Percentiles rank a stretch among this genome's conserved stretches.
These are phyloP conservation scores for Chlamydomonas sphaeroides DNA, from an alignment of 139 green algal species.

Conservation along the genomic window DNA sequence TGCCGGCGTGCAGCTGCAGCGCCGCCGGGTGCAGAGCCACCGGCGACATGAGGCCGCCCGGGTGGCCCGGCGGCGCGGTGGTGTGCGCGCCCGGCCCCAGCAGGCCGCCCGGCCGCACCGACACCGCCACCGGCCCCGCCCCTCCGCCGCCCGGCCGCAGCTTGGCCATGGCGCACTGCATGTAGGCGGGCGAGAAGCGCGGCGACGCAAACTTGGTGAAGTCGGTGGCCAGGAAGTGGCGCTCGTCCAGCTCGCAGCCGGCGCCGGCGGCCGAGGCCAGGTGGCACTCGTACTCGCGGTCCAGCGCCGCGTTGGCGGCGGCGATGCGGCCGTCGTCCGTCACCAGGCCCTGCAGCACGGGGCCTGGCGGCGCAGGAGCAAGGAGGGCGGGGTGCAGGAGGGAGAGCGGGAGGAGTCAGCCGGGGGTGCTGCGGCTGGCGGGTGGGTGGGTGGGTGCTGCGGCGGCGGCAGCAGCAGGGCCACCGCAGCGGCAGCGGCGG, in stretches of 20 bases:
- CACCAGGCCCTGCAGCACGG: constrained; percentile 36
- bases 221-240: constrained; percentile 56
- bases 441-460: too few relatives aligned
- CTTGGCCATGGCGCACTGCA: constrained; percentile 8
- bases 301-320: constrained; percentile 3
- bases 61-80: background rate
- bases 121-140: too few relatives aligned
- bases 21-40: constrained; percentile 56
- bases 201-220: constrained; percentile 44
- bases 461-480: too few relatives aligned
- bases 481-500: too few relatives aligned
- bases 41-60: background rate
- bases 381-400: background rate
- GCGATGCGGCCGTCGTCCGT: constrained; percentile 25
- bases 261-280: background rate
- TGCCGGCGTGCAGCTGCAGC: constrained; percentile 34
- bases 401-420: too few relatives aligned
- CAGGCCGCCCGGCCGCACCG: constrained; percentile 11
- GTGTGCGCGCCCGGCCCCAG: constrained; percentile 14
- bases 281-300: constrained; percentile 35
- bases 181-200: background rate
- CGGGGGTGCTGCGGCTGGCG: too few relatives aligned
- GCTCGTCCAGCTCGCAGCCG: constrained; percentile 59
- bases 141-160: background rate
- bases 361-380: background rate